These are phyloP conservation scores for Aureobasidium pullulans DNA, from an alignment of 2,329 filamentous ascomycete genomes.

Conservation along the genomic window DNA sequence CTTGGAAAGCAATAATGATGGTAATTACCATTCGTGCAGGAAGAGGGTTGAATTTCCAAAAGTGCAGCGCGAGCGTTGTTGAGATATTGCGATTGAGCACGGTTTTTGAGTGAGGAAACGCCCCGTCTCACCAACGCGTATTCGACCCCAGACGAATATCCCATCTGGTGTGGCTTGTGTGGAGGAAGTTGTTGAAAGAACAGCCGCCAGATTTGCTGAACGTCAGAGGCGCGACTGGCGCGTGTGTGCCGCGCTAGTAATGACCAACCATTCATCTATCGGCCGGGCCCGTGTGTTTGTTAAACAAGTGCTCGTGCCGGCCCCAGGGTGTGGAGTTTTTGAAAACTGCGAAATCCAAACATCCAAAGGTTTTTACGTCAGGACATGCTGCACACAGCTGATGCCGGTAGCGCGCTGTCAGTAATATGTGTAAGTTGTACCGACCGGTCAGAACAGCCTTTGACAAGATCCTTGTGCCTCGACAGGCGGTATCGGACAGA, in stretches of 20 bases:
- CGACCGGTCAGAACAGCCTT: background rate
- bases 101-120: background rate
- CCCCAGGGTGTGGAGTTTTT: background rate
- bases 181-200: slow-evolving; percentile 7
- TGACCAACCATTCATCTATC: slow-evolving; percentile 1
- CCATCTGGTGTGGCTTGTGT: slow-evolving; percentile 1
- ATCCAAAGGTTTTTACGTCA: background rate
- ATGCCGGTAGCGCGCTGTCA: background rate
- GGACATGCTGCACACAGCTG: background rate
- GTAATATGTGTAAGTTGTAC: slow-evolving; percentile 1
- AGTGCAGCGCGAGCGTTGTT: background rate
- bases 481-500: background rate
- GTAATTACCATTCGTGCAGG: background rate
- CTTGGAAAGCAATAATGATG: background rate
- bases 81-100: slow-evolving; percentile 4
- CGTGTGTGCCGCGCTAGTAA: background rate
- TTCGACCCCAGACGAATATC: background rate
- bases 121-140: slow-evolving; percentile 4
- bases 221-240: slow-evolving; percentile 10
- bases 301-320: background rate
- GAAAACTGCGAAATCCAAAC: background rate
- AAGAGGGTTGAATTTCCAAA: background rate
- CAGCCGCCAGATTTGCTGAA: slow-evolving; percentile 7
- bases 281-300: background rate
- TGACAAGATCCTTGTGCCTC: background rate